Evolutionary conservation across 371 early-diverging fungal genomes (phyloP).

Genomic region (Actinomortierella wolfii): DNA sequence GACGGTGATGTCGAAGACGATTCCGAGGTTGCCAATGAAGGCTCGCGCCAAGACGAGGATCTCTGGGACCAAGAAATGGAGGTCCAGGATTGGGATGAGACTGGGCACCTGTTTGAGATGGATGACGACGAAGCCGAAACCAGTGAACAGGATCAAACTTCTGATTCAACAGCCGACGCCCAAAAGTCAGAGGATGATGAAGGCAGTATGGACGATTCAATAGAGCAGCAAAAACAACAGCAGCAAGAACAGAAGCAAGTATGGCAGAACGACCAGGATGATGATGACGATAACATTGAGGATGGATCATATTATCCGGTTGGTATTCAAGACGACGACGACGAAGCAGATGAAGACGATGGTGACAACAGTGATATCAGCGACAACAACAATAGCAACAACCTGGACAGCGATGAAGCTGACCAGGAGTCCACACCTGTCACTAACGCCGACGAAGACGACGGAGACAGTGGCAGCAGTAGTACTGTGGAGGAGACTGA

Average conservation of each 20-base stretch:
- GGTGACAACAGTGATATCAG: conserved; percentile 6
- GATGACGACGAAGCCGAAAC: conserved; percentile 5
- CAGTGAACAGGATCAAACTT: too few relatives aligned
- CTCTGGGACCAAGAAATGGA: conserved; percentile 32
- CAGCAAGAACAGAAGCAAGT: too few relatives aligned
- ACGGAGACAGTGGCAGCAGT: too few relatives aligned
- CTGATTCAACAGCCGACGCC: too few relatives aligned
- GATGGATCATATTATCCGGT: conserved; percentile 2
- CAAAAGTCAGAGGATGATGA: neutral
- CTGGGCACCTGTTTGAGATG: conserved; percentile 30
- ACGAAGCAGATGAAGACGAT: neutral
- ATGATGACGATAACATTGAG: conserved; percentile 3
- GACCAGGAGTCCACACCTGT: too few relatives aligned
- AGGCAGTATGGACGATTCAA: neutral
- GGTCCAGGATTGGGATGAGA: conserved; percentile 17
- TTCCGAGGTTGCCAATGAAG: conserved; percentile 1
- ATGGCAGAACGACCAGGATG: conserved; percentile 7
- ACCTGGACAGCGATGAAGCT: too few relatives aligned
- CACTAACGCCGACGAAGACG: too few relatives aligned
- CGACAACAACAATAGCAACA: conserved; percentile 6
- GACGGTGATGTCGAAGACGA: neutral
- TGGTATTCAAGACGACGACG: conserved; percentile 16
- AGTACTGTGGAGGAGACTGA: too few relatives aligned
- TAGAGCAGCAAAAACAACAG: too few relatives aligned
- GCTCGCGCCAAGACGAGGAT: conserved; percentile 16